Evolutionary conservation across 257 asterid species (phyloP), one percentile per base, ranked within the genome.

Genomic region (Dorcoceras hygrometricum): DNA sequence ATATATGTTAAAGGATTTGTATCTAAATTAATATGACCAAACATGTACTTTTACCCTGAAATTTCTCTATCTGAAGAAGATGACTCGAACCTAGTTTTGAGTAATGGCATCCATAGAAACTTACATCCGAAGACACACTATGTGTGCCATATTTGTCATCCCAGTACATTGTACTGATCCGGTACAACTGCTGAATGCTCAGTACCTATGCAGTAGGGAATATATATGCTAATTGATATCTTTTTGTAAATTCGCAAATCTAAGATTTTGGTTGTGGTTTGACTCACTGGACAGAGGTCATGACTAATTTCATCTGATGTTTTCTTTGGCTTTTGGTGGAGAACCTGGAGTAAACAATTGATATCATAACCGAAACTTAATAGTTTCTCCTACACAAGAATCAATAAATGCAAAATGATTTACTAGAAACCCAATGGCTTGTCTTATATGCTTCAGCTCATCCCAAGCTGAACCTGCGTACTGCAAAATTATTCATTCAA

Each of bases 141-240:
- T 92, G 98, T 34, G 97, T 89, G 67, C 98, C 98, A 73, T 92
- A 92, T 74, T 92, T 92, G 87, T 92, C 98, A 74, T 92, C 98
- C 98, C 97, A 92, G 72, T 92, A 92, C 98, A 92, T 92, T 34
- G 97, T 92, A 77, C 98, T 87, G 59, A 92, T 92, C 68, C 98
- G 89, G 72, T 92, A 92, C 82, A 92, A 58, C 76, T 92, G 98
- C 76, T 92, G 98, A 72, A 92, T 86, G 81, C 98, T 89, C 77
- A 92, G 87, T 26, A 92, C 98, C 98, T 92, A 76, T 63, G 55
- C 63, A 31, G 65, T 39, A 59, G 67, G 73, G 66, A 59, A 20
- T 39, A 57, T 26, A 20, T 39, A 57, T 26, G 43, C 51, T 32
- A 20, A 57, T 43, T 55, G 62, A 77, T 60, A 66, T 9, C 65